Evolutionary conservation across 2,329 filamentous ascomycete genomes (phyloP).

Genomic region (Diaporthe citriasiana): DNA sequence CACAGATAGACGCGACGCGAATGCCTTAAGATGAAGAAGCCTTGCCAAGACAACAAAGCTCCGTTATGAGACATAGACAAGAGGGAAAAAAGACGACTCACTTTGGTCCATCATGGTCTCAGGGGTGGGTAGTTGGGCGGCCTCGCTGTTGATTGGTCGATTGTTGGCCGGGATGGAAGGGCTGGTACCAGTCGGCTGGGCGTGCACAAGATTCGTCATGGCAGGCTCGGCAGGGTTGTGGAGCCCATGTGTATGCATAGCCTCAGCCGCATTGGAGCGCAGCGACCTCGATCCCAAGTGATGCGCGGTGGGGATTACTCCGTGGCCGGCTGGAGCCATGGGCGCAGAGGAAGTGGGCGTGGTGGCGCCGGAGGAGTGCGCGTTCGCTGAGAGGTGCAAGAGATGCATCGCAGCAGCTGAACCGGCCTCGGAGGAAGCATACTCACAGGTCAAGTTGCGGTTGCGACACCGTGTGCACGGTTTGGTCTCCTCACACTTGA

Average conservation of each 20-base stretch:
- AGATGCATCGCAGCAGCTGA: constrained; percentile 60
- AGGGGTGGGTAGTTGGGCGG: constrained; percentile 53
- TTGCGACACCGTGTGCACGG: constrained; percentile 66
- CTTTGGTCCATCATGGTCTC: constrained; percentile 52
- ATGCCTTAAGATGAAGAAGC: constrained; percentile 28
- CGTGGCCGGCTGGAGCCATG: constrained; percentile 15
- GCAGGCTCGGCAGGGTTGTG: constrained; percentile 38
- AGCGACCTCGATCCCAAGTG: constrained; percentile 33
- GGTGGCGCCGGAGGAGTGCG: constrained; percentile 46
- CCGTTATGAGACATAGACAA: neutral
- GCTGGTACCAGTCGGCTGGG: constrained; percentile 47
- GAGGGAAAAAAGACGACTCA: constrained; percentile 40
- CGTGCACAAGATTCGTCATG: constrained; percentile 45
- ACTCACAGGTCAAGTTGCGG: constrained; percentile 62
- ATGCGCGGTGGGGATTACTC: constrained; percentile 9
- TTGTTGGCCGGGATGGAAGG: constrained; percentile 48
- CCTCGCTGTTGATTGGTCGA: constrained; percentile 49
- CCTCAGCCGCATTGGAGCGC: constrained; percentile 31
- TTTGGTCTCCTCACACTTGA: constrained; percentile 69
- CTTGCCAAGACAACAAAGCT: constrained; percentile 9
- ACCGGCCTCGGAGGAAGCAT: constrained; percentile 53
- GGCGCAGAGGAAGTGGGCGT: constrained; percentile 30
- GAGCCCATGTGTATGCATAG: constrained; percentile 31
- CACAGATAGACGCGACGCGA: neutral
- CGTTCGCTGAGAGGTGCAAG: constrained; percentile 58